These are phyloP conservation scores for Agrocybe praecox DNA, from an alignment of 768 basidiomycete species.

Conservation along the genomic window DNA sequence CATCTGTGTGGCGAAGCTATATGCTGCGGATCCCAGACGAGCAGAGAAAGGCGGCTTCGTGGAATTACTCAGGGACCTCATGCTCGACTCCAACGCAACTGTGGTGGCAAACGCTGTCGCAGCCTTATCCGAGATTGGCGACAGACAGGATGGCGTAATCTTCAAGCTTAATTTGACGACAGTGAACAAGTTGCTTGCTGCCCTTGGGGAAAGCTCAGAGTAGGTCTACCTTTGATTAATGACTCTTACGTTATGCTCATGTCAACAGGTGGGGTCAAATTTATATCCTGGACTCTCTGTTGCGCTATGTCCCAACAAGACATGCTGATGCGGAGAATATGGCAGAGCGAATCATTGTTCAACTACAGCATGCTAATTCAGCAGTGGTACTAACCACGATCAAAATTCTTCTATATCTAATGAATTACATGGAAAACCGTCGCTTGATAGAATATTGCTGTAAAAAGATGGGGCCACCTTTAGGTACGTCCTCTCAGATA, in stretches of 20 bases:
- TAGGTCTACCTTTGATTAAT: constrained; percentile 43
- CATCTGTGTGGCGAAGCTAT: constrained; percentile 96
- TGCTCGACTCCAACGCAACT: constrained; percentile 93
- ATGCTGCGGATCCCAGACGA: constrained; percentile 82
- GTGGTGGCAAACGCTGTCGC: constrained; percentile 98
- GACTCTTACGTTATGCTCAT: constrained; percentile 11
- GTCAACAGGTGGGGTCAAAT: constrained; percentile 93
- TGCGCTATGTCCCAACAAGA: constrained; percentile 92
- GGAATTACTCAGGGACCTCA: constrained; percentile 85
- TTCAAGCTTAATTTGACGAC: constrained; percentile 87
- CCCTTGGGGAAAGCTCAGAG: constrained; percentile 97
- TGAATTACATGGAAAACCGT: constrained; percentile 98
- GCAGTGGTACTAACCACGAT: constrained; percentile 99
- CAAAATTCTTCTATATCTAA: constrained; percentile 92
- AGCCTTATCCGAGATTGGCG: constrained; percentile 94
- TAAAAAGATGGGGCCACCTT: constrained; percentile 96
- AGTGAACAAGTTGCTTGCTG: constrained; percentile 88
- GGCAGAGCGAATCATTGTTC: constrained; percentile 93
- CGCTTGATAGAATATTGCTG: constrained; percentile 87
- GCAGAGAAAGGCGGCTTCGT: constrained; percentile 93
- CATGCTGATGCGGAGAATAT: constrained; percentile 90
- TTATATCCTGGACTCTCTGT: constrained; percentile 92
- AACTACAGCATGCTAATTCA: constrained; percentile 97
- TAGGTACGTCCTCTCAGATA: constrained; percentile 55
- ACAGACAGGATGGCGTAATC: constrained; percentile 91